Evolutionary conservation across 768 basidiomycete species (phyloP).

Genomic region (Boletus reticulatus): DNA sequence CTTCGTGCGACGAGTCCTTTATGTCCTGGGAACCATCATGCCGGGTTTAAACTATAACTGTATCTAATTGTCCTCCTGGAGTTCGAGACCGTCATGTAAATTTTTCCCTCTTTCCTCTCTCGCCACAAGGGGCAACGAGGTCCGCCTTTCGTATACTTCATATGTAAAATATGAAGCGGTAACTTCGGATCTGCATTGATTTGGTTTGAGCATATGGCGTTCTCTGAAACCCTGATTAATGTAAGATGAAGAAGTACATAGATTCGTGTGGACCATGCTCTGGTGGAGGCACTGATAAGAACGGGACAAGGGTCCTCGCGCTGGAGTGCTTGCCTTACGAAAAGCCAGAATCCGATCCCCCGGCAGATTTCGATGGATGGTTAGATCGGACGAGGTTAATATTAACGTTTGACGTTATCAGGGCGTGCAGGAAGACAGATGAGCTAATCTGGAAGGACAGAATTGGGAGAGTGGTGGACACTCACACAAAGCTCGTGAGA

Average conservation of each 20-base stretch:
- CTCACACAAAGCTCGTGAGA: no score
- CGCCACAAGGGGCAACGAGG: no score
- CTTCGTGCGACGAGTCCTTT: constrained; percentile 52
- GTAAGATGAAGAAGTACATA: no score
- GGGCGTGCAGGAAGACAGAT: background rate
- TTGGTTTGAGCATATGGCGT: no score
- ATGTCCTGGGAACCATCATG: constrained; percentile 61
- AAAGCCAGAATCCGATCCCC: no score
- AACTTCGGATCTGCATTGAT: background rate
- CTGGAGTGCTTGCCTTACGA: no score
- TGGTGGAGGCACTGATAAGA: no score
- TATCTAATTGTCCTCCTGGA: background rate
- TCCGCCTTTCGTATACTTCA: constrained; percentile 3
- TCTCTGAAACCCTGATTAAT: no score
- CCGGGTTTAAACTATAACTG: constrained; percentile 22
- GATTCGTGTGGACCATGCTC: no score
- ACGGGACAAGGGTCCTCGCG: no score
- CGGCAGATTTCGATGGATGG: no score
- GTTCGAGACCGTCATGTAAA: background rate
- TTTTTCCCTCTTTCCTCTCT: background rate
- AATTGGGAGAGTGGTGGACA: no score
- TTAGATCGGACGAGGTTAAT: background rate
- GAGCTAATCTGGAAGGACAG: background rate
- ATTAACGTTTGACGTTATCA: constrained; percentile 10
- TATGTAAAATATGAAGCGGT: background rate